Evolutionary conservation across 768 basidiomycete genomes (phyloP).

Genomic region (Bullera alba): DNA sequence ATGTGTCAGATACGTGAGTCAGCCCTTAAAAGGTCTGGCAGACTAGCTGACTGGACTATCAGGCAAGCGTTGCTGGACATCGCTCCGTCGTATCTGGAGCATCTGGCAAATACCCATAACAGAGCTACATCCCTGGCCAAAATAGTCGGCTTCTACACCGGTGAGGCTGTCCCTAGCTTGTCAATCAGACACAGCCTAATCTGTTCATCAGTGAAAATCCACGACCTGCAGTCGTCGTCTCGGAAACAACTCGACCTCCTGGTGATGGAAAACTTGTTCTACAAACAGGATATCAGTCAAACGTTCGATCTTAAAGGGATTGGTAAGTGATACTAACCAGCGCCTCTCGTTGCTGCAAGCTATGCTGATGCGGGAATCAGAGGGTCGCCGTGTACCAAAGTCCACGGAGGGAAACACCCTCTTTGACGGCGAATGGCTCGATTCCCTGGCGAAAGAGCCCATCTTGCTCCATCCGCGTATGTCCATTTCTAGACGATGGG

Average conservation of each 20-base stretch:
- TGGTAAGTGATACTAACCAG: slow-evolving; percentile 32
- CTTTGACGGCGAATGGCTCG: slow-evolving; percentile 80
- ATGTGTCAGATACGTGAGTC: slow-evolving; percentile 71
- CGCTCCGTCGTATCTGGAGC: slow-evolving; percentile 69
- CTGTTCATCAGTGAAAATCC: slow-evolving; percentile 53
- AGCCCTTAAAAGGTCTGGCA: background rate
- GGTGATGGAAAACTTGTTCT: slow-evolving; percentile 82
- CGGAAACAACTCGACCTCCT: slow-evolving; percentile 68
- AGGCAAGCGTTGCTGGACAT: slow-evolving; percentile 74
- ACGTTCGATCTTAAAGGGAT: slow-evolving; percentile 82
- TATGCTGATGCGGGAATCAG: slow-evolving; percentile 33
- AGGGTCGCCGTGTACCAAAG: slow-evolving; percentile 15
- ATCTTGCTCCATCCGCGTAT: slow-evolving; percentile 58
- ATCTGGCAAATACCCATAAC: slow-evolving; percentile 64
- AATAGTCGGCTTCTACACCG: slow-evolving; percentile 71
- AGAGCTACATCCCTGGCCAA: slow-evolving; percentile 68
- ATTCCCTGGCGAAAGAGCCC: slow-evolving; percentile 62
- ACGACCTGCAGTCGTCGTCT: slow-evolving; percentile 64
- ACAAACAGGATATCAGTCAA: slow-evolving; percentile 58
- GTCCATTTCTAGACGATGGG: background rate
- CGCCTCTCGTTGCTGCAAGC: background rate
- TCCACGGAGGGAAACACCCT: slow-evolving; percentile 53
- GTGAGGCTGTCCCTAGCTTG: slow-evolving; percentile 11
- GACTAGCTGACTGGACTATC: slow-evolving; percentile 1
- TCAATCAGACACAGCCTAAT: background rate